These are phyloP conservation scores for Pseudoneurospora amorphoporcata DNA, from an alignment of 495 filamentous ascomycete species.

Conservation along the genomic window DNA sequence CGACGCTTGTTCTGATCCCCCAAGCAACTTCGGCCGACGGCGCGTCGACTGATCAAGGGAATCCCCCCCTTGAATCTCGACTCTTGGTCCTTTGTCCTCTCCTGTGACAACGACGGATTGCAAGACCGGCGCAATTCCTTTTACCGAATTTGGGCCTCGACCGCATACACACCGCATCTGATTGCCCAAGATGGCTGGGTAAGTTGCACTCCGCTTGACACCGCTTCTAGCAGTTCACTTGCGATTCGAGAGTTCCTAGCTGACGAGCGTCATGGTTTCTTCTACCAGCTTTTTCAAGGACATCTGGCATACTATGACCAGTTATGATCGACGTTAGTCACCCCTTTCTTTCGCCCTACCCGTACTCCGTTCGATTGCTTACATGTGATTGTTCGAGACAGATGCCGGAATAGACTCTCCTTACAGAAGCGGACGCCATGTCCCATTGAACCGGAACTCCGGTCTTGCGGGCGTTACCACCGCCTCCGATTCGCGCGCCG, in stretches of 20 bases:
- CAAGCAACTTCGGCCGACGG: neutral
- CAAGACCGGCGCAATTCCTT: neutral
- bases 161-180: neutral
- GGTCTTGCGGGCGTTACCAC: constrained; percentile 70
- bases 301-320: constrained; percentile 96
- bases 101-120: neutral
- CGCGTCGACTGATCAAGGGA: neutral
- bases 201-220: neutral
- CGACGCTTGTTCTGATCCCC: neutral
- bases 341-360: constrained; percentile 19
- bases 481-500: constrained; percentile 64
- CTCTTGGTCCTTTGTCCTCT: neutral
- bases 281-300: neutral
- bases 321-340: constrained; percentile 47
- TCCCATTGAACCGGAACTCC: constrained; percentile 59
- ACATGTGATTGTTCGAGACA: constrained; percentile 35
- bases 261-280: neutral
- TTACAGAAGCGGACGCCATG: constrained; percentile 70
- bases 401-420: constrained; percentile 81
- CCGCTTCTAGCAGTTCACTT: neutral
- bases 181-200: neutral
- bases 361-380: constrained; percentile 11
- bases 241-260: neutral
- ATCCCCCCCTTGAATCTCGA: neutral
- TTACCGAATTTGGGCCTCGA: neutral